Percentiles rank a stretch among this genome's conserved stretches.
Conservation (phyloP, 2,329 filamentous ascomycete genomes). For the Diaporthe helianthi region DNA sequence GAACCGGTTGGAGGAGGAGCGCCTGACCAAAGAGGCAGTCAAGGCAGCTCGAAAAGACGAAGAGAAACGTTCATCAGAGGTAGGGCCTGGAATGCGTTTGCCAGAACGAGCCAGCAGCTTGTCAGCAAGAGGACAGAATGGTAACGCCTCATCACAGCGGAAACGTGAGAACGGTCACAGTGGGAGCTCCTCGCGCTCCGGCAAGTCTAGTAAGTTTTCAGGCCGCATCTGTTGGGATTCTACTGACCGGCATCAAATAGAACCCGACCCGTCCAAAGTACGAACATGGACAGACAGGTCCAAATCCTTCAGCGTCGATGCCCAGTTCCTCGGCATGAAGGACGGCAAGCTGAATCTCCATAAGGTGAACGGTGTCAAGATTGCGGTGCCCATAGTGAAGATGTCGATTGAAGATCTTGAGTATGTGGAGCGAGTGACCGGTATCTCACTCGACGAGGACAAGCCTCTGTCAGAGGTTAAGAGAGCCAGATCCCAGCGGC, state of each 20-base stretch:
- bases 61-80: constrained; percentile 68
- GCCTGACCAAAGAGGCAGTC: constrained; percentile 80
- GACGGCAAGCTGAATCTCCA: constrained; percentile 98
- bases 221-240: background rate
- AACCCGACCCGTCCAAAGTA: constrained; percentile 83
- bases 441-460: constrained; percentile 89
- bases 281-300: constrained; percentile 95
- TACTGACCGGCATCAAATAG: constrained; percentile 50
- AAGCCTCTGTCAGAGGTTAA: constrained; percentile 90
- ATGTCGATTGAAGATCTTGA: constrained; percentile 96
- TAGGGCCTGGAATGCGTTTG: constrained; percentile 78
- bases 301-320: constrained; percentile 96
- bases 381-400: constrained; percentile 92
- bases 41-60: constrained; percentile 62
- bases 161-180: constrained; percentile 70
- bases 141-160: constrained; percentile 74
- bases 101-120: constrained; percentile 83
- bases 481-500: constrained; percentile 49
- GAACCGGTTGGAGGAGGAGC: constrained; percentile 79
- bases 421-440: constrained; percentile 89
- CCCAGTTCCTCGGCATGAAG: constrained; percentile 91
- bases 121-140: constrained; percentile 69
- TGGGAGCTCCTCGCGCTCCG: constrained; percentile 61
- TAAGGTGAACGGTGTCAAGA: constrained; percentile 98
- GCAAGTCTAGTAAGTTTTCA: constrained; percentile 74